A percentile compares a stretch with the other conserved stretches of the same genome.
Conservation (phyloP, 1,284 basidiomycete species). For the Coriolopsis trogii region DNA sequence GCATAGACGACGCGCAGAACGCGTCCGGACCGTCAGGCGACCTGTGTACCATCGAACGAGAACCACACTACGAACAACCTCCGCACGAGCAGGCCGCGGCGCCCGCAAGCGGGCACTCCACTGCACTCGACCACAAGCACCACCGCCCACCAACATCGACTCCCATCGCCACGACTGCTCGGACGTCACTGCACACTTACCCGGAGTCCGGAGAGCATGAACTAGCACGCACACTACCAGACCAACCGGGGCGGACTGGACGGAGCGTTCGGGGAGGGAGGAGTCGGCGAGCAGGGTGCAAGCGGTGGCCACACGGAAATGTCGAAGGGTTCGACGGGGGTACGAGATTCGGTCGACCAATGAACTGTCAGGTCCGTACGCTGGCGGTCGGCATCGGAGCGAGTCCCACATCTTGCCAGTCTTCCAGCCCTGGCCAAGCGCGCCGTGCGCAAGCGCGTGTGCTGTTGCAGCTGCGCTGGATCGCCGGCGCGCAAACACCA, state of each 20-base stretch:
- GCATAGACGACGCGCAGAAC: conserved; percentile 11
- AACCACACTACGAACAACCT: conserved; percentile 2
- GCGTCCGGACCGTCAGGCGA: conserved; percentile 9
- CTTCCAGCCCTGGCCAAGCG: conserved; percentile 28
- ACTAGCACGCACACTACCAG: conserved; percentile 31
- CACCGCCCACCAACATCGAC: conserved; percentile 16
- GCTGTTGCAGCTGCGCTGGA: conserved; percentile 17
- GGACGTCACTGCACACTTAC: conserved; percentile 19
- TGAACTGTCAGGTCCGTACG: conserved; percentile 16
- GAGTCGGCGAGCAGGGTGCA: conserved; percentile 23
- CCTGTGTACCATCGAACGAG: conserved; percentile 3
- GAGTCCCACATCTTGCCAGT: conserved; percentile 27
- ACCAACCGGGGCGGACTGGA: conserved; percentile 21
- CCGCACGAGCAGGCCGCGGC: conserved; percentile 17
- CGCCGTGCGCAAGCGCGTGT: conserved; percentile 21
- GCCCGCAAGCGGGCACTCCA: conserved; percentile 25
- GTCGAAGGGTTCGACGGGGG: conserved; percentile 8
- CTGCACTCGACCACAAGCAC: conserved; percentile 12
- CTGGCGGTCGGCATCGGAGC: conserved; percentile 21
- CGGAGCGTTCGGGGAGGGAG: conserved; percentile 23
- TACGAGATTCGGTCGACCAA: conserved; percentile 12
- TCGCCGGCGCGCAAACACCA: conserved; percentile 23
- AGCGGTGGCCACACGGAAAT: conserved; percentile 20
- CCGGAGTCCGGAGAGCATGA: conserved; percentile 25
- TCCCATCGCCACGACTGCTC: conserved; percentile 21